Conservation (phyloP, 257 asterid species). For the Nicotiana otophora region DNA sequence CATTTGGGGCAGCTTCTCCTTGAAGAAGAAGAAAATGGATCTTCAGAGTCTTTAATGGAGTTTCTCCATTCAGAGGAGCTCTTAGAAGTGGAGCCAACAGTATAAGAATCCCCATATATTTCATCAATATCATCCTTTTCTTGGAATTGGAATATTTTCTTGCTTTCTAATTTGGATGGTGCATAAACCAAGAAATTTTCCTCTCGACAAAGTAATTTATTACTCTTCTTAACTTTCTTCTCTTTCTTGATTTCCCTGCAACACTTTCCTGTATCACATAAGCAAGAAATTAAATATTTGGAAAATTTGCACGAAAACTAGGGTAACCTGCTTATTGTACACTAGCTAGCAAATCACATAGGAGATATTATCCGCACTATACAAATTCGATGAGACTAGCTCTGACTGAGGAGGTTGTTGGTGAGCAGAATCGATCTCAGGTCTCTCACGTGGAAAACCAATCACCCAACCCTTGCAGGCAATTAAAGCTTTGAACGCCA, state of each 20-base stretch:
- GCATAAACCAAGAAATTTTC: slow-evolving; percentile 49
- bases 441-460: too few relatives aligned
- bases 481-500: too few relatives aligned
- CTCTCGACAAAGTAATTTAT: slow-evolving; percentile 25
- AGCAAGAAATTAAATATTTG: not conserved
- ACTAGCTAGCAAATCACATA: too few relatives aligned
- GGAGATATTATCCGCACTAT: too few relatives aligned
- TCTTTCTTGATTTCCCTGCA: not conserved
- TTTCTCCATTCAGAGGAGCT: slow-evolving; percentile 87
- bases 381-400: too few relatives aligned
- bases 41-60: slow-evolving; percentile 68
- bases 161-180: slow-evolving; percentile 36
- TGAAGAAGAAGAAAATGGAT: slow-evolving; percentile 82
- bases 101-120: slow-evolving; percentile 55
- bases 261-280: not conserved
- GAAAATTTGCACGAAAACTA: too few relatives aligned
- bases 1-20: slow-evolving; percentile 90
- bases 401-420: too few relatives aligned
- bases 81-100: slow-evolving; percentile 75
- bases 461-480: too few relatives aligned
- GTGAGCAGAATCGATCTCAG: too few relatives aligned
- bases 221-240: slow-evolving; percentile 15
- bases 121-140: slow-evolving; percentile 34
- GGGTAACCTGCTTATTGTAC: too few relatives aligned
- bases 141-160: slow-evolving; percentile 32